These are phyloP conservation scores for Fusarium praegraminearum DNA, from an alignment of 2,329 filamentous ascomycete genomes.

Conservation along the genomic window DNA sequence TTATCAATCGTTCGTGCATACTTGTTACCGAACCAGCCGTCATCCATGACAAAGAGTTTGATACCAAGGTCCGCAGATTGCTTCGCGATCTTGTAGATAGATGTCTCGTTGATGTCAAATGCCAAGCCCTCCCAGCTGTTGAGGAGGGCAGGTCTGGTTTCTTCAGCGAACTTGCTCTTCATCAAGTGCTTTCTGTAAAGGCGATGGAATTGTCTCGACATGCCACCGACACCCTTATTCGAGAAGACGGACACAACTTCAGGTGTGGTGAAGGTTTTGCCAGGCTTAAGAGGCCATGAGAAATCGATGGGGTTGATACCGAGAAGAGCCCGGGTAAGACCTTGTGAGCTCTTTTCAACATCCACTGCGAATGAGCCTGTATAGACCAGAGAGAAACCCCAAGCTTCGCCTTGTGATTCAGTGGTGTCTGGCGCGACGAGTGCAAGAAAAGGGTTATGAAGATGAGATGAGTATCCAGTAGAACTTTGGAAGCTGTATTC, in stretches of 20 bases:
- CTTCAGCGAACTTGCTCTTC: conserved; percentile 65
- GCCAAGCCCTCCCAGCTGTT: conserved; percentile 75
- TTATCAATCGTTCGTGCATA: conserved; percentile 69
- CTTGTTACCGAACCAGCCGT: conserved; percentile 73
- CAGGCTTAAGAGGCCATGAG: conserved; percentile 67
- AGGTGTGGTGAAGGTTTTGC: conserved; percentile 69
- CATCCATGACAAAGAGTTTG: conserved; percentile 73
- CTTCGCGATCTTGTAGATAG: conserved; percentile 66
- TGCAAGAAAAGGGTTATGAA: conserved; percentile 73
- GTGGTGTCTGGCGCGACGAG: conserved; percentile 68
- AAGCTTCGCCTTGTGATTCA: conserved; percentile 70
- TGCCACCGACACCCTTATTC: conserved; percentile 66
- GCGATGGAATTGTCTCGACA: conserved; percentile 72
- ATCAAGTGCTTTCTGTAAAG: conserved; percentile 72
- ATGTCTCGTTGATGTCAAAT: conserved; percentile 68
- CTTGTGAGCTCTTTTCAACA: conserved; percentile 71
- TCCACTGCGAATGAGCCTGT: conserved; percentile 71
- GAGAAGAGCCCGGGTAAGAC: conserved; percentile 69
- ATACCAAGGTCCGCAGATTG: conserved; percentile 69
- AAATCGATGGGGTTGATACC: conserved; percentile 72
- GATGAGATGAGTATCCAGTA: conserved; percentile 71
- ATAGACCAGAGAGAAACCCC: conserved; percentile 74
- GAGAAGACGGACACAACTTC: conserved; percentile 74
- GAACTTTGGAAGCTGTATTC: conserved; percentile 67
- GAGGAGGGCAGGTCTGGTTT: conserved; percentile 66